These are phyloP conservation scores for Echinosophora koreensis DNA, from an alignment of 306 rosid genomes.

Conservation along the genomic window DNA sequence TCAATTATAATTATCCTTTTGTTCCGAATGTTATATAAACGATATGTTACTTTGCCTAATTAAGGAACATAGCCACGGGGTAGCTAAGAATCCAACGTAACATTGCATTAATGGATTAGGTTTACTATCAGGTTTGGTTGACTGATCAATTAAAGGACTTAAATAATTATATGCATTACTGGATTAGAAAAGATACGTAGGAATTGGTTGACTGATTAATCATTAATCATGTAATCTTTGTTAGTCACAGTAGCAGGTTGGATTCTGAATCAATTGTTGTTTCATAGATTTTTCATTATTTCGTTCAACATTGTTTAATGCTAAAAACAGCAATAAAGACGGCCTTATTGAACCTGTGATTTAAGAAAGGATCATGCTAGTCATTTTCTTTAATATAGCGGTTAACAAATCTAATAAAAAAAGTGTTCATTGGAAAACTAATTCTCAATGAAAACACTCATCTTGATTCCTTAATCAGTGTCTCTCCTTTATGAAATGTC, in stretches of 20 bases:
- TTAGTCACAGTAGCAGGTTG: slow-evolving; percentile 14
- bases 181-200: slow-evolving; percentile 59
- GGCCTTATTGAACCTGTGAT: not conserved
- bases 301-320: not conserved
- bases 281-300: not conserved
- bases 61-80: not conserved
- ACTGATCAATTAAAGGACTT: slow-evolving; percentile 28
- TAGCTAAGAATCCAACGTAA: not conserved
- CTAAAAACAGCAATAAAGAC: not conserved
- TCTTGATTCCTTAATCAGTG: too few relatives aligned
- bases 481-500: too few relatives aligned
- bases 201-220: slow-evolving; percentile 60
- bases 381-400: too few relatives aligned
- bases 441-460: too few relatives aligned
- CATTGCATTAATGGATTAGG: slow-evolving; percentile 45
- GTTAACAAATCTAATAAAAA: too few relatives aligned
- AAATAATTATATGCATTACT: slow-evolving; percentile 38
- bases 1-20: not conserved
- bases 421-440: too few relatives aligned
- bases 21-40: too few relatives aligned
- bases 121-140: slow-evolving; percentile 54
- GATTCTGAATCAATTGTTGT: not conserved
- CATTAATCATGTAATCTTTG: not conserved
- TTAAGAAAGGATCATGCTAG: not conserved
- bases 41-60: too few relatives aligned